Evolutionary conservation across 140 eudicot genomes (phyloP).

Genomic region (Anethum foeniculum): DNA sequence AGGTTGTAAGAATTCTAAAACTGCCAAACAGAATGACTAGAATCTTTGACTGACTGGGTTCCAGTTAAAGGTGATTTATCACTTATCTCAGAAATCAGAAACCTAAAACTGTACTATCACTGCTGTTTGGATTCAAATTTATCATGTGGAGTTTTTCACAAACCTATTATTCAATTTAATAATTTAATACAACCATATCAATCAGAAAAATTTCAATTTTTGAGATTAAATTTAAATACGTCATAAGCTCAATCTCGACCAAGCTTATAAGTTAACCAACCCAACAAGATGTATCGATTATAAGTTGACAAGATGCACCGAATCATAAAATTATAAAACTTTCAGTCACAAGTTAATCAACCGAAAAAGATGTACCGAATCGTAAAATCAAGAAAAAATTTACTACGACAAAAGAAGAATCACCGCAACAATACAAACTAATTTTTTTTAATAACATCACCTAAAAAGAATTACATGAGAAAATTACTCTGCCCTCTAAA

Average conservation of each 20-base stretch:
- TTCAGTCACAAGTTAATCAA: too few relatives aligned
- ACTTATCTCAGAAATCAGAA: constrained; percentile 30
- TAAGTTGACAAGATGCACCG: too few relatives aligned
- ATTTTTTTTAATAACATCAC: neutral
- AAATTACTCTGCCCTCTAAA: neutral
- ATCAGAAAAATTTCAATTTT: too few relatives aligned
- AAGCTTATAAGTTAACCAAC: neutral
- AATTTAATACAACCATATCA: too few relatives aligned
- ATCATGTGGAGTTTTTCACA: neutral
- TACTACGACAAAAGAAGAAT: neutral
- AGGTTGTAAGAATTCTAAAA: constrained; percentile 14
- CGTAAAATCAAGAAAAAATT: neutral
- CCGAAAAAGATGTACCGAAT: neutral
- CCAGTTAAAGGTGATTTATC: constrained; percentile 23
- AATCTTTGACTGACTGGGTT: constrained; percentile 55
- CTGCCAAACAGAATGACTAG: constrained; percentile 18
- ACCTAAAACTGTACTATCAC: constrained; percentile 11
- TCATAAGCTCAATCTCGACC: too few relatives aligned
- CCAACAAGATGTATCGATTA: too few relatives aligned
- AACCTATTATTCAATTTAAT: too few relatives aligned
- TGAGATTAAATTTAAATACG: neutral
- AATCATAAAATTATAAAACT: too few relatives aligned
- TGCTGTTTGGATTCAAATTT: neutral
- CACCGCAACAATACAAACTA: neutral
- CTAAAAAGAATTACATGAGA: neutral